phyloP scores from a whole-genome alignment of 148 eudicot genomes.

The Rhododendron vialii region DNA sequence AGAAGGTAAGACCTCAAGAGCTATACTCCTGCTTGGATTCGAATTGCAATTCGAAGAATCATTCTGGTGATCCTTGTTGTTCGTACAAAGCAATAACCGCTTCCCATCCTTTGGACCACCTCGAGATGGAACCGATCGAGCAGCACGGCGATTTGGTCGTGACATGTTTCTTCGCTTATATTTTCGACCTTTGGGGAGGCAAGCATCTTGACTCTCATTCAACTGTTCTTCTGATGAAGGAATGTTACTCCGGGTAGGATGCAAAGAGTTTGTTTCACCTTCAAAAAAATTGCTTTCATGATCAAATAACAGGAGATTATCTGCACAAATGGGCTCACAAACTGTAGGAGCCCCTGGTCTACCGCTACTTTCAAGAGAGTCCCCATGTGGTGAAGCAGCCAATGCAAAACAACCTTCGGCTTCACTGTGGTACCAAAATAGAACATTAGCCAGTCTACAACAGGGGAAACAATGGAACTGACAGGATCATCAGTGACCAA shows the following conservation, averaged over 20 bases:
- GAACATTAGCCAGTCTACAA: slow-evolving; percentile 1
- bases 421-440: slow-evolving; percentile 53
- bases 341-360: slow-evolving; percentile 53
- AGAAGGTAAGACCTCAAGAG: slow-evolving; percentile 31
- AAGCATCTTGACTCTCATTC: slow-evolving; percentile 44
- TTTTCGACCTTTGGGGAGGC: slow-evolving; percentile 60
- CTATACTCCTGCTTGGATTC: slow-evolving; percentile 18
- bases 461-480: not conserved
- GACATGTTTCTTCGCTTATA: slow-evolving; percentile 77
- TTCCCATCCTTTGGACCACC: slow-evolving; percentile 37
- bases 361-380: slow-evolving; percentile 94
- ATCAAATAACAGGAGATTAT: slow-evolving; percentile 72
- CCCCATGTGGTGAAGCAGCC: slow-evolving; percentile 86
- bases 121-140: slow-evolving; percentile 50
- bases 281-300: slow-evolving; percentile 60
- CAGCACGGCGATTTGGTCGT: slow-evolving; percentile 62
- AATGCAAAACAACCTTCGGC: slow-evolving; percentile 79
- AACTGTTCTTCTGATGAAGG: slow-evolving; percentile 58
- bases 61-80: slow-evolving; percentile 14
- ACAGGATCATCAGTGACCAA: slow-evolving; percentile 7
- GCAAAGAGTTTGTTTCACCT: slow-evolving; percentile 38
- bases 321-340: slow-evolving; percentile 89
- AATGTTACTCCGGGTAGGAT: slow-evolving; percentile 34
- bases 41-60: slow-evolving; percentile 14
- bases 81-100: slow-evolving; percentile 15